A percentile compares a stretch with the other conserved stretches of the same genome.
Conservation (phyloP, 805 yeast species). For the Henningerozyma blattae region DNA sequence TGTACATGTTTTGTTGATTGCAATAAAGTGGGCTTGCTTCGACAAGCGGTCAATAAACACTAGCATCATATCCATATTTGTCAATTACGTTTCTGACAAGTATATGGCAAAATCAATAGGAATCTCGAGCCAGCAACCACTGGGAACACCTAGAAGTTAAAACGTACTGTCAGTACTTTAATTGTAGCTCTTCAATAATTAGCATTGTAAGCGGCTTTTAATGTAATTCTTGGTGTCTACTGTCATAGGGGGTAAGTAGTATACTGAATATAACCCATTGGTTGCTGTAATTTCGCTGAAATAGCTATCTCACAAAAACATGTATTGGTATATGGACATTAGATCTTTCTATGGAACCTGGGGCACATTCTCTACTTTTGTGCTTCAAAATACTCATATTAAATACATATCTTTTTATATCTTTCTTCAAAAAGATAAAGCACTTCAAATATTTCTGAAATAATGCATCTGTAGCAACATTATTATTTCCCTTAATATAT, state of each 20-base stretch:
- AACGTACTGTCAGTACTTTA: slow-evolving; percentile 3
- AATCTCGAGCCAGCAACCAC: slow-evolving; percentile 10
- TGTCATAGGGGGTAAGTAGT: slow-evolving; percentile 3
- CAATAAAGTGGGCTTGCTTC: slow-evolving; percentile 9
- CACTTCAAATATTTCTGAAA: background rate
- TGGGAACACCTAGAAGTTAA: slow-evolving; percentile 5
- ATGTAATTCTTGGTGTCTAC: slow-evolving; percentile 1
- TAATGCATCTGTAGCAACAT: slow-evolving; percentile 8
- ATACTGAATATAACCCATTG: slow-evolving; percentile 2
- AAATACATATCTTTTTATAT: too few species aligned
- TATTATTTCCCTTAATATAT: slow-evolving; percentile 5
- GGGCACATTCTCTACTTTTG: background rate
- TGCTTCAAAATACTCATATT: background rate
- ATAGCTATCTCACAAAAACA: slow-evolving; percentile 3
- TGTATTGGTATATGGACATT: slow-evolving; percentile 3
- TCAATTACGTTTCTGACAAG: slow-evolving; percentile 2
- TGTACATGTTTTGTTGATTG: slow-evolving; percentile 3
- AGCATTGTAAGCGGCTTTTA: slow-evolving; percentile 4
- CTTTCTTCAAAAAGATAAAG: background rate
- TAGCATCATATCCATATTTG: slow-evolving; percentile 4
- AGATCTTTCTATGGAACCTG: background rate
- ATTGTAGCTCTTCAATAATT: slow-evolving; percentile 2
- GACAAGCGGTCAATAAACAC: slow-evolving; percentile 7
- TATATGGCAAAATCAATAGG: slow-evolving; percentile 11
- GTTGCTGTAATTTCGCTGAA: slow-evolving; percentile 4